Percentiles rank a stretch among this genome's conserved stretches.
phyloP scores from a whole-genome alignment of 78 protist species.

The Protostelium mycophagum region DNA sequence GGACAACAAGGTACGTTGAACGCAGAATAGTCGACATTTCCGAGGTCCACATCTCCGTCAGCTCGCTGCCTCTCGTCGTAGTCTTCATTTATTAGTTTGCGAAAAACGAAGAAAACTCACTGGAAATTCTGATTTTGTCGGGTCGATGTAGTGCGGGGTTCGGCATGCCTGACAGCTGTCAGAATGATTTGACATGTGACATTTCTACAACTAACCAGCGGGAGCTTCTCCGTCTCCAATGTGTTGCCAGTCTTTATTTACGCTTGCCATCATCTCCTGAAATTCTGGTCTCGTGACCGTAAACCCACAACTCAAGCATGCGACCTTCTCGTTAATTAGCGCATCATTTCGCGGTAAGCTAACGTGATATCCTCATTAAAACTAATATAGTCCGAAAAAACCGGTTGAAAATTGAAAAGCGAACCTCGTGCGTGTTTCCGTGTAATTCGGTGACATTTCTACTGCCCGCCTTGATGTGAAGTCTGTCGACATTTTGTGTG shows the following conservation, averaged over 20 bases:
- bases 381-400: no score
- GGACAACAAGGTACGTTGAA: constrained; percentile 20
- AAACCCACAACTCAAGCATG: constrained; percentile 10
- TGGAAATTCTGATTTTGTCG: not conserved
- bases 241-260: not conserved
- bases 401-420: no score
- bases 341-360: no score
- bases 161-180: not conserved
- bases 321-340: no score
- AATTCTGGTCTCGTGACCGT: not conserved
- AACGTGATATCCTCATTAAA: no score
- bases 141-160: not conserved
- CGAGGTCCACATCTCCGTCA: constrained; percentile 42
- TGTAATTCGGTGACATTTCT: constrained; percentile 14
- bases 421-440: constrained; percentile 13
- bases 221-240: not conserved
- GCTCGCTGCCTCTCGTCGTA: not conserved
- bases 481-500: constrained; percentile 46
- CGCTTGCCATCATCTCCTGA: not conserved
- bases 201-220: not conserved
- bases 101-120: no score
- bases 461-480: constrained; percentile 11
- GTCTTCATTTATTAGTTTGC: no score
- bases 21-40: not conserved
- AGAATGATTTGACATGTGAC: not conserved